Evolutionary conservation across 192 early-diverging fungal genomes (phyloP), one percentile per base, ranked within the genome.

Genomic region (Podila horticola): DNA sequence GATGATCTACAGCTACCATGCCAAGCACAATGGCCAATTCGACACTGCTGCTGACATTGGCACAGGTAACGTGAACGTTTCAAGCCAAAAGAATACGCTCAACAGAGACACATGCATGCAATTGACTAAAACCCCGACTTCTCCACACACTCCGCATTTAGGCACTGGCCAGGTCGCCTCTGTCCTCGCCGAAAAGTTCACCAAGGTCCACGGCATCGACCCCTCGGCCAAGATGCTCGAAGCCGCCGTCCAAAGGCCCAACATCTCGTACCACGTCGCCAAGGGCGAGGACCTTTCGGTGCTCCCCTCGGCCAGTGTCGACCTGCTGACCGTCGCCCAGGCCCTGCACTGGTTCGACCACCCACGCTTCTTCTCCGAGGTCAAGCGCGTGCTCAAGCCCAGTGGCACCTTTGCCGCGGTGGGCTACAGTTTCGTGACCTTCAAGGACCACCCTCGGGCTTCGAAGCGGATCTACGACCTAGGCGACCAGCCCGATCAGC

Each of bases 291-390:
- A 86, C 49, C 62, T 87, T 5, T 66, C 68, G 0, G 66, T 41
- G 57, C 71, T 87, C 15, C 33, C 64, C 11, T 62, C 64, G 13
- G 60, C 38, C 2, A 74, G 71, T 13, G 71, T 88, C 12, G 89
- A 90, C 70, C 57, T 89, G 26, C 62, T 90, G 13, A 88, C 88
- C 0, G 61, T 82, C 2, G 86, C 85, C 2, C 86, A 89, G 26
- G 85, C 86, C 0, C 64, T 85, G 38, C 88, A 90, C 59, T 92
- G 90, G 90, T 87, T 92, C 26, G 82, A 90, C 34, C 82, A 87
- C 29, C 71, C 79, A 22, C 50, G 49, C 15, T 92, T 92, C 71
- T 91, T 87, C 61, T 76, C 84, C 5, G 88, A 90, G 65, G 75
- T 83, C 50, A 83, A 85, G 59, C 85, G 88, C n/a, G 88, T 90